A percentile compares a stretch with the other conserved stretches of the same genome.
phyloP scores from a whole-genome alignment of 441 rosid genomes.

The Adansonia madagascariensis region DNA sequence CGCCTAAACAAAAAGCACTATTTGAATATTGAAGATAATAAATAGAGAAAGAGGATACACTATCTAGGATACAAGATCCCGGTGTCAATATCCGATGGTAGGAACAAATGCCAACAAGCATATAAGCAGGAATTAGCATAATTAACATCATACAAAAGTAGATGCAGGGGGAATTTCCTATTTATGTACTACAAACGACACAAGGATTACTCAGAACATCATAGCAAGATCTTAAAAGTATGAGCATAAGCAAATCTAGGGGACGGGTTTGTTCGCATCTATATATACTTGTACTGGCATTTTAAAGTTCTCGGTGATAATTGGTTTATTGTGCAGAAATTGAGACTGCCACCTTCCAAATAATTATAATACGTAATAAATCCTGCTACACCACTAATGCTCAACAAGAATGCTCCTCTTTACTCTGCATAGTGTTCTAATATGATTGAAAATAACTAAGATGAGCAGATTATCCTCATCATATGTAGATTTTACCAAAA shows the following conservation, averaged over 20 bases:
- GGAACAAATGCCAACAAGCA: neutral
- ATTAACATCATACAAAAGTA: neutral
- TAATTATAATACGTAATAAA: neutral
- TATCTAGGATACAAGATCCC: neutral
- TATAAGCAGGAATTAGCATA: neutral
- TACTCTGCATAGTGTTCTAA: neutral
- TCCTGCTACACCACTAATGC: neutral
- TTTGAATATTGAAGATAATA: constrained; percentile 15
- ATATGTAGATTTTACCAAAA: neutral
- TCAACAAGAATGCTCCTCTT: neutral
- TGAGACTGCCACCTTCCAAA: neutral
- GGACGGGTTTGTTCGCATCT: neutral
- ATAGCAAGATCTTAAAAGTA: neutral
- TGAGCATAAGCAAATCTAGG: neutral
- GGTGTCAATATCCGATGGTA: neutral
- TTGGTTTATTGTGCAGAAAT: neutral
- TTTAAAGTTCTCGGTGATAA: neutral
- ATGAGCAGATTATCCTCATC: neutral
- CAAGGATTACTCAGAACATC: neutral
- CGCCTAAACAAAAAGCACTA: constrained; percentile 51
- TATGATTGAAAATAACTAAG: neutral
- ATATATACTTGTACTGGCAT: neutral
- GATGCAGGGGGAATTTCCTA: neutral
- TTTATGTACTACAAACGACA: neutral
- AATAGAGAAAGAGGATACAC: neutral